Evolutionary conservation across 2,329 filamentous ascomycete species (phyloP), one percentile per base, ranked within the genome.

Genomic region (Stromatinia cepivora): DNA sequence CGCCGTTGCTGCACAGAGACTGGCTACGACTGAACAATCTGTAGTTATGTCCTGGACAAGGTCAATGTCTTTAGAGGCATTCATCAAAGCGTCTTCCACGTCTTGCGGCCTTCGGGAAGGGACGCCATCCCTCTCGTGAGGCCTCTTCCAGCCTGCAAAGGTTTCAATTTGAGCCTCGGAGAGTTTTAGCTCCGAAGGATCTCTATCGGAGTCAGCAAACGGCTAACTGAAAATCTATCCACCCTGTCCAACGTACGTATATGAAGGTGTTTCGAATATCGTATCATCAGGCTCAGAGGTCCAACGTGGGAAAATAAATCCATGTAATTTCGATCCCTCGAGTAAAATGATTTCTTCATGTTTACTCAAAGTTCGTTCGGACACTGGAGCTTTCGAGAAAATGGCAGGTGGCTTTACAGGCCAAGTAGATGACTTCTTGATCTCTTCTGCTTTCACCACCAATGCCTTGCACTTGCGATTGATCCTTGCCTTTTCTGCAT

Each of bases 21-120:
- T 97, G 22, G 95, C 95, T 39, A 99, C 94, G 4, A 99, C 94
- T 1, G 95, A 98, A 78, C 95, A 99, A 79, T 99, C 95, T 0
- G 94, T 96, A 7, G 94, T 94, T 70, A 97, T 89, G 79, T 99
- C 95, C 80, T 99, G 95, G 3, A 97, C 93, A 10, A 99, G 85
- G 79, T 99, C 94, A 71, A 92, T 88, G 20, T 86, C 84, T 11
- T 84, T 81, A 9, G 81, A 80, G 22, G 85, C 82, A 59, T 81
- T 79, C 88, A 92, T 92, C 15, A 86, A 81, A 20, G 83, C 69
- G 4, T 77, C 77, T 56, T 66, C 48, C 31, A 64, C 66, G 34
- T 50, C 58, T 45, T 48, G 25, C 28, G 25, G 11, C 25, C 20
- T n/a, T 34, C 63, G 61, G 34, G 63, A 36, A 22, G 53, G 48